These are phyloP conservation scores for Letharia lupina DNA, from an alignment of 495 filamentous ascomycete species.

Conservation along the genomic window DNA sequence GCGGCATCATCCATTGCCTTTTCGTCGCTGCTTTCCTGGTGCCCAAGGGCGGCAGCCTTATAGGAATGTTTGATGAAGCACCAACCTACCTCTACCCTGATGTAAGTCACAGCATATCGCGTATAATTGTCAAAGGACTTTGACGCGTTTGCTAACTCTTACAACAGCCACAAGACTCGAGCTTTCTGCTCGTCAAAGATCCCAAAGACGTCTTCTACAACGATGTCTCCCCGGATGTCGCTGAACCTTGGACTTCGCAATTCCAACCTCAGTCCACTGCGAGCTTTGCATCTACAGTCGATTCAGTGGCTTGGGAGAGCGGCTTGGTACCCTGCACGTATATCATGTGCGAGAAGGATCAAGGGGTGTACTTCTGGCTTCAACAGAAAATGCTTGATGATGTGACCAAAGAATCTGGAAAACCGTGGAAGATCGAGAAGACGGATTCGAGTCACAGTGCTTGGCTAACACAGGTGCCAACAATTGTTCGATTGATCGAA, in stretches of 20 bases:
- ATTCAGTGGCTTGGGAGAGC: slow-evolving; percentile 28
- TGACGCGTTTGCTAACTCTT: background rate
- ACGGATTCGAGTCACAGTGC: slow-evolving; percentile 29
- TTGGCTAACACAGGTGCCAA: slow-evolving; percentile 25
- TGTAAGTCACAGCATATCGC: background rate
- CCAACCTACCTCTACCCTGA: background rate
- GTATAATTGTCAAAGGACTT: background rate
- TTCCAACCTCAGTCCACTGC: slow-evolving; percentile 6
- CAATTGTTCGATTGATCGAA: slow-evolving; percentile 3
- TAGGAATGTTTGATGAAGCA: background rate
- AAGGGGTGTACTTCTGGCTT: slow-evolving; percentile 24
- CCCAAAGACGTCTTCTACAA: slow-evolving; percentile 23
- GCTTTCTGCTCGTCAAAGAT: slow-evolving; percentile 8
- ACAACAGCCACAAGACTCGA: background rate
- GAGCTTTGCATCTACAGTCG: slow-evolving; percentile 29
- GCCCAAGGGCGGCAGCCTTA: slow-evolving; percentile 20
- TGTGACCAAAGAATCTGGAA: slow-evolving; percentile 23
- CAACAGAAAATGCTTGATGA: slow-evolving; percentile 25
- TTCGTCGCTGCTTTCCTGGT: slow-evolving; percentile 30
- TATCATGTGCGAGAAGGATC: slow-evolving; percentile 31
- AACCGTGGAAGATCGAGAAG: slow-evolving; percentile 23
- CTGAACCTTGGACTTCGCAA: slow-evolving; percentile 22
- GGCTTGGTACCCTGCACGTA: slow-evolving; percentile 26
- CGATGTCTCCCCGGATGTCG: slow-evolving; percentile 30
- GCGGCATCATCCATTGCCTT: slow-evolving; percentile 29